Conservation (phyloP, 306 rosid species). For the Lablab purpureus region DNA sequence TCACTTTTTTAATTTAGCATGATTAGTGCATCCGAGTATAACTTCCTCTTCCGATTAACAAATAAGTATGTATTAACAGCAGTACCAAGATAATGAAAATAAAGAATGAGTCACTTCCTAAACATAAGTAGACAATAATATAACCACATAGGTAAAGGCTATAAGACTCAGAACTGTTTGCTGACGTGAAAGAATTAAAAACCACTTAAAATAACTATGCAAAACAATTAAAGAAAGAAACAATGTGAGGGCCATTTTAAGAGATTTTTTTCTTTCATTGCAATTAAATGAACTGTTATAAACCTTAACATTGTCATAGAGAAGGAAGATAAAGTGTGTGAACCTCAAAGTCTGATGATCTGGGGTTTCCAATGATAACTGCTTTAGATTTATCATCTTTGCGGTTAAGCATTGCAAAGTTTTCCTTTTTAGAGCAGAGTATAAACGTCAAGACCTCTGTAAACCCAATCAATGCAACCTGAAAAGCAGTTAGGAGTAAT, state of each 20-base stretch:
- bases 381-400: conserved; percentile 74
- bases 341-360: conserved; percentile 93
- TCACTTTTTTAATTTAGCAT: conserved; percentile 17
- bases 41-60: no score
- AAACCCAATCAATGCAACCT: conserved; percentile 87
- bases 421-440: conserved; percentile 83
- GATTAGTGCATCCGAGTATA: no score
- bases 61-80: neutral
- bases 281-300: neutral
- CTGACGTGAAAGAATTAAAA: conserved; percentile 2
- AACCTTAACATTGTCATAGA: conserved; percentile 16
- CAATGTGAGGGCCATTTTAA: neutral
- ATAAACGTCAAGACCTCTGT: conserved; percentile 92
- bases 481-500: conserved; percentile 39
- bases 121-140: conserved; percentile 5
- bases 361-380: conserved; percentile 86
- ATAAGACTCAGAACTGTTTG: neutral
- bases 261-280: neutral
- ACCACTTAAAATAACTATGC: neutral
- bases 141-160: neutral
- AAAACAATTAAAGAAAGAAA: neutral
- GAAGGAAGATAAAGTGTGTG: conserved; percentile 12
- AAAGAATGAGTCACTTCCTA: neutral
- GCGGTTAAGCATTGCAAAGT: conserved; percentile 80
- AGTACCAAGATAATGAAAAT: conserved; percentile 27